These are phyloP conservation scores for Lagenidium sp. DNA, from an alignment of 352 stramenopile genomes.

Conservation along the genomic window DNA sequence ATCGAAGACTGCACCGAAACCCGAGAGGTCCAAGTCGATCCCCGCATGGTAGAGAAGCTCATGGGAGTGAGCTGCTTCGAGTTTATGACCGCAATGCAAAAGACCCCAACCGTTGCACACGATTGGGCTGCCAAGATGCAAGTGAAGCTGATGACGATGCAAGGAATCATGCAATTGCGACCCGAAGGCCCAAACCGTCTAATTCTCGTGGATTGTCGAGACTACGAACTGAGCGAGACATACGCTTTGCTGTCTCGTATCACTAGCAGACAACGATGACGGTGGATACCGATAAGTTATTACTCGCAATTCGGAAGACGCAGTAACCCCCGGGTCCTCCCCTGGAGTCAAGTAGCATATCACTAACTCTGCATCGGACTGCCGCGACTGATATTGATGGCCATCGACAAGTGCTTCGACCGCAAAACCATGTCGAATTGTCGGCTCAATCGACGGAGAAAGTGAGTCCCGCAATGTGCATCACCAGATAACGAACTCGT, in stretches of 20 bases:
- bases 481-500: no score
- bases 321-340: no score
- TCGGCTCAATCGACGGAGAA: no score
- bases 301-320: no score
- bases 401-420: no score
- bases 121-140: slow-evolving; percentile 69
- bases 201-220: slow-evolving; percentile 39
- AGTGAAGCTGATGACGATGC: slow-evolving; percentile 69
- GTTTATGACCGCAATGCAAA: slow-evolving; percentile 66
- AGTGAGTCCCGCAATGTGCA: no score
- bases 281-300: no score
- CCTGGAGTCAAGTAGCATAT: no score
- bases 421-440: no score
- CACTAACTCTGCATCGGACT: no score
- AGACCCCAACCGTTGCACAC: slow-evolving; percentile 40
- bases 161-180: slow-evolving; percentile 61
- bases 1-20: slow-evolving; percentile 71
- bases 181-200: slow-evolving; percentile 13
- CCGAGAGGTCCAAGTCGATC: slow-evolving; percentile 35
- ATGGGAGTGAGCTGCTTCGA: slow-evolving; percentile 68
- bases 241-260: slow-evolving; percentile 28
- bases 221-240: slow-evolving; percentile 29
- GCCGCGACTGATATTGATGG: no score
- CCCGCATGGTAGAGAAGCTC: slow-evolving; percentile 47
- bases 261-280: no score